Evolutionary conservation across 2,329 filamentous ascomycete genomes (phyloP), one percentile per base, ranked within the genome.

Genomic region (Torrubiella hemipterigena): DNA sequence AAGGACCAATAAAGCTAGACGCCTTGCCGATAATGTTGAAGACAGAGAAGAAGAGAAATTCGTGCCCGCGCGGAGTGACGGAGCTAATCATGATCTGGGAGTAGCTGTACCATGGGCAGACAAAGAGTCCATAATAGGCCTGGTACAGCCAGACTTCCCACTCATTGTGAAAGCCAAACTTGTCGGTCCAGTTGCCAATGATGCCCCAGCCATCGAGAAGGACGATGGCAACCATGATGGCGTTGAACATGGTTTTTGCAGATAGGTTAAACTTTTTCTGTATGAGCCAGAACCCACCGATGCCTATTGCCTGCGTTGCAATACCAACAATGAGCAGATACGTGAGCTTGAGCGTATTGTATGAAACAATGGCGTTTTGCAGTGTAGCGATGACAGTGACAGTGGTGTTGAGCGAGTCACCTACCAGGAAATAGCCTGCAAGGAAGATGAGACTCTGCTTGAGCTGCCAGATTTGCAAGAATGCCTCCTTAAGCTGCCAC

Each of bases 101-200:
- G 50, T 81, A 81, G 29, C 69, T 73, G 50, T 80, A 81, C 75
- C 75, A 81, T 0, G 76, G 75, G 39, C 75, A 78, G 6, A 80
- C 70, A 28, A 79, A 65, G 1, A 81, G 56, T 0, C 77, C 76
- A 42, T 79, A 81, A 40, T 74, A 77, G 7, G 51, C 52, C 39
- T 63, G 59, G 37, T 61, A 63, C 0, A 59, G 30, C 59, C 60
- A 64, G 16, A 63, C 43, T 36, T 64, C 60, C 60, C 60, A 64
- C 14, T 52, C 48, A 25, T 63, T 52, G 34, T 62, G 56, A 46
- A 63, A 64, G 1, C 60, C 60, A 19, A 63, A 59, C 8, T 45
- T 47, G 29, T 54, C 38, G 2, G 58, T 63, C 60, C 59, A 63
- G 41, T 61, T 63, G 3, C 60, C 60, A 4, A 63, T 45, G 58